Percentiles rank a stretch among this genome's conserved stretches.
phyloP scores from a whole-genome alignment of 257 asterid species.

The Eustoma russellianum region DNA sequence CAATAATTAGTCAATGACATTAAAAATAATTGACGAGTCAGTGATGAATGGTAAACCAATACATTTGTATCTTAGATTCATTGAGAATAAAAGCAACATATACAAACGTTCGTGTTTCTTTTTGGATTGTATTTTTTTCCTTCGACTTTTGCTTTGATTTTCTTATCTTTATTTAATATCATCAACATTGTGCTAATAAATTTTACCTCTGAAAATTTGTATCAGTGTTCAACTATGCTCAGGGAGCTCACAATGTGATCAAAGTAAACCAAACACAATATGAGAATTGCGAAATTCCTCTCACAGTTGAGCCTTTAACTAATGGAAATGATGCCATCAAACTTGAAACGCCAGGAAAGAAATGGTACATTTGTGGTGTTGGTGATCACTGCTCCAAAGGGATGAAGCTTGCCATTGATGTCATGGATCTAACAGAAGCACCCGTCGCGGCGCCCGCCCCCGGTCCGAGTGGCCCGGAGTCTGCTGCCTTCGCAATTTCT shows the following conservation, averaged over 20 bases:
- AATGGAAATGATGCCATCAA: slow-evolving; percentile 20
- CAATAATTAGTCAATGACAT: no score
- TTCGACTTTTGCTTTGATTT: no score
- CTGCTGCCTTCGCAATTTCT: slow-evolving; percentile 9
- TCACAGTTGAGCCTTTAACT: neutral
- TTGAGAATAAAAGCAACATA: no score
- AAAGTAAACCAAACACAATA: slow-evolving; percentile 19
- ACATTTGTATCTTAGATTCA: no score
- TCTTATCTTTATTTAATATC: no score
- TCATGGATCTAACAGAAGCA: slow-evolving; percentile 3
- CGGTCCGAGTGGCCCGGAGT: neutral
- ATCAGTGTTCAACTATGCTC: slow-evolving; percentile 32
- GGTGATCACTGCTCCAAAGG: slow-evolving; percentile 20
- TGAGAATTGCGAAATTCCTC: slow-evolving; percentile 12
- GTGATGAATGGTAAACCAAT: no score
- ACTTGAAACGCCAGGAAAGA: slow-evolving; percentile 22
- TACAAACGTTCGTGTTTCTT: no score
- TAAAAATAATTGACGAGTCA: no score
- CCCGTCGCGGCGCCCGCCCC: slow-evolving; percentile 14
- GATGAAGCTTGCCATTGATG: slow-evolving; percentile 24
- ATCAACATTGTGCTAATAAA: neutral
- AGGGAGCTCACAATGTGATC: slow-evolving; percentile 27
- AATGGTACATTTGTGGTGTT: slow-evolving; percentile 36
- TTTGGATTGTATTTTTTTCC: neutral
- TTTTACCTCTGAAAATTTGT: no score